phyloP scores from a whole-genome alignment of 2,329 filamentous ascomycete genomes.

The Pyricularia pennisetigena region DNA sequence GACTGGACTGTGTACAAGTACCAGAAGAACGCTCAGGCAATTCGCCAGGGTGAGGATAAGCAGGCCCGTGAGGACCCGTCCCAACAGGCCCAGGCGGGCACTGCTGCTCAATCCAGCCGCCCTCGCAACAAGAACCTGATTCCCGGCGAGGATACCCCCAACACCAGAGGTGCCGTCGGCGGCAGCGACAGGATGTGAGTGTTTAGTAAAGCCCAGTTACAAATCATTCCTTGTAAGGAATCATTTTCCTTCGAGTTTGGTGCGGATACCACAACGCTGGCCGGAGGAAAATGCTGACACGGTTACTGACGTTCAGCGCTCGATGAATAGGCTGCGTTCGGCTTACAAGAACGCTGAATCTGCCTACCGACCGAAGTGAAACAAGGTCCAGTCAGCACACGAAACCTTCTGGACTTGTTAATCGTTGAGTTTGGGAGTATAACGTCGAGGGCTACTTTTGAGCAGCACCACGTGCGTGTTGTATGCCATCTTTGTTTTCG shows the following conservation, averaged over 20 bases:
- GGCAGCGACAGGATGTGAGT: conserved; percentile 96
- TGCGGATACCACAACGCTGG: conserved; percentile 62
- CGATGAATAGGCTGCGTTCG: conserved; percentile 77
- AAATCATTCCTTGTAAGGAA: conserved; percentile 80
- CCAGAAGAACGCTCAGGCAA: conserved; percentile 97
- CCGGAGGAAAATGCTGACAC: conserved; percentile 66
- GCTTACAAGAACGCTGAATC: conserved; percentile 40
- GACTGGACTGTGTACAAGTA: conserved; percentile 99
- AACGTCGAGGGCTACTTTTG: not conserved
- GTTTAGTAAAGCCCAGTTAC: conserved; percentile 45
- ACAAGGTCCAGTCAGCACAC: not conserved
- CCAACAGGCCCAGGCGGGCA: conserved; percentile 49
- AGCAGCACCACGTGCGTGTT: not conserved
- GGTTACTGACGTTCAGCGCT: conserved; percentile 69
- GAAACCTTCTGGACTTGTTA: not conserved
- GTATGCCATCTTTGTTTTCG: conserved; percentile 2
- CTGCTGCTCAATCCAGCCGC: conserved; percentile 24
- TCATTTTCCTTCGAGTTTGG: conserved; percentile 75
- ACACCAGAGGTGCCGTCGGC: conserved; percentile 65
- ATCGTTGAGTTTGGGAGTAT: conserved; percentile 4
- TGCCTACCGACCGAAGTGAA: conserved; percentile 5
- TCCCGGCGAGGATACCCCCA: conserved; percentile 56
- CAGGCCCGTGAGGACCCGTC: conserved; percentile 54
- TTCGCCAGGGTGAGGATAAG: conserved; percentile 81
- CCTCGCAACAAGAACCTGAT: conserved; percentile 58